Conservation (phyloP, 1,284 basidiomycete genomes). For the Heterobasidion occidentale region DNA sequence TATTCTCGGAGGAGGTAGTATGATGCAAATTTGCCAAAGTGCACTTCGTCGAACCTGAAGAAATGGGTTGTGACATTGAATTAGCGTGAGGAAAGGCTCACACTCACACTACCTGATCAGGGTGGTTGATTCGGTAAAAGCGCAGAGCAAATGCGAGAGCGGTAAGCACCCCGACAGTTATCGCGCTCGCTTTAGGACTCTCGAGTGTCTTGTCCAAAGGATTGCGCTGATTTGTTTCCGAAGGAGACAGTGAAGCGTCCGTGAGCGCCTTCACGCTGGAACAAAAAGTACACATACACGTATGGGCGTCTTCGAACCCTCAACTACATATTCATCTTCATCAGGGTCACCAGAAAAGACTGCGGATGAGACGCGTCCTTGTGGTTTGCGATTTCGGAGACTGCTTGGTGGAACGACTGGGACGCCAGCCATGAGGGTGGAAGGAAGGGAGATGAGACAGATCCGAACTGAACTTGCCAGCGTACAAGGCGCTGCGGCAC, state of each 20-base stretch:
- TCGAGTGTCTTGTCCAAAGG: constrained; percentile 53
- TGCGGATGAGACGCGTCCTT: background rate
- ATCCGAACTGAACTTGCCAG: too few species aligned
- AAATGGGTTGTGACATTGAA: constrained; percentile 1
- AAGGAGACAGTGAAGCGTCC: too few species aligned
- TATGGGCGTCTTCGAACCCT: background rate
- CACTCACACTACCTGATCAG: constrained; percentile 89
- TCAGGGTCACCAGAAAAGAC: constrained; percentile 2
- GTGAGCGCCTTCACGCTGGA: background rate
- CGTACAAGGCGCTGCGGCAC: background rate
- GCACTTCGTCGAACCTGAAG: constrained; percentile 89
- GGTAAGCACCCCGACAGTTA: constrained; percentile 58
- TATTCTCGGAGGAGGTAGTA: constrained; percentile 90
- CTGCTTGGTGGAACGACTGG: background rate
- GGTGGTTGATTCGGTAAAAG: constrained; percentile 92
- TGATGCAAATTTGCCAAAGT: constrained; percentile 92
- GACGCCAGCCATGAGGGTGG: background rate
- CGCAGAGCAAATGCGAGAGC: constrained; percentile 72
- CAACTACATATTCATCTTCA: constrained; percentile 2
- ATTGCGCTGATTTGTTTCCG: constrained; percentile 32
- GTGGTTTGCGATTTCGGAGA: constrained; percentile 3
- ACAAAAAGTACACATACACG: background rate
- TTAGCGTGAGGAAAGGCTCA: background rate
- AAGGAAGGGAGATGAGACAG: background rate
- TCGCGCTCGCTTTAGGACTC: constrained; percentile 47